A percentile compares a stretch with the other conserved stretches of the same genome.
Conservation (phyloP, 2,329 filamentous ascomycete genomes). For the Stagonosporopsis rhizophila region DNA sequence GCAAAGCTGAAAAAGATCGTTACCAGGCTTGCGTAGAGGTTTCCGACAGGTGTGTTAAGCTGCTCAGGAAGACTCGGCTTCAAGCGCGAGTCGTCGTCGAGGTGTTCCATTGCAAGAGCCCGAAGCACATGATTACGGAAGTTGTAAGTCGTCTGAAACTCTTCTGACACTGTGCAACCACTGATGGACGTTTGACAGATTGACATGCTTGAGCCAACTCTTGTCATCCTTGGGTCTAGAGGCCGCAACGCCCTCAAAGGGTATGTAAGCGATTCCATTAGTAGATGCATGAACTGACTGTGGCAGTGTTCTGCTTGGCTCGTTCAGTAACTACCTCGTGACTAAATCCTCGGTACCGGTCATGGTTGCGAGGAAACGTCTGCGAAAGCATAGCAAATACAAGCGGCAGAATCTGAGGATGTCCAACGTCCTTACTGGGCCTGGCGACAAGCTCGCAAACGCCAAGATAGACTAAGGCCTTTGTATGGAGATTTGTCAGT, state of each 20-base stretch:
- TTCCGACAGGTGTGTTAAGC: slow-evolving; percentile 80
- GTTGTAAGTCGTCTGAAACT: slow-evolving; percentile 62
- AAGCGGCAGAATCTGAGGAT: slow-evolving; percentile 74
- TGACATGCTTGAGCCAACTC: slow-evolving; percentile 86
- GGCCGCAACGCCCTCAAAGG: slow-evolving; percentile 92
- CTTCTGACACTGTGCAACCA: slow-evolving; percentile 14
- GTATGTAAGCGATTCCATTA: slow-evolving; percentile 59
- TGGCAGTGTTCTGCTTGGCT: slow-evolving; percentile 85
- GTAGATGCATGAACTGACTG: slow-evolving; percentile 31
- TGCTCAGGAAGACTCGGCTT: slow-evolving; percentile 87
- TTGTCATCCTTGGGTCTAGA: slow-evolving; percentile 91
- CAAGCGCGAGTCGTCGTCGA: slow-evolving; percentile 95
- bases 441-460: slow-evolving; percentile 69
- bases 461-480: slow-evolving; percentile 73
- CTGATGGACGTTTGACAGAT: slow-evolving; percentile 62
- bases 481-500: slow-evolving; percentile 45
- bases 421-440: slow-evolving; percentile 81
- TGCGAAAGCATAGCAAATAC: slow-evolving; percentile 85
- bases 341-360: slow-evolving; percentile 96
- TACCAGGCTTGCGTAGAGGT: slow-evolving; percentile 82
- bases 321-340: slow-evolving; percentile 96
- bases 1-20: slow-evolving; percentile 75
- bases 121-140: slow-evolving; percentile 94
- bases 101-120: slow-evolving; percentile 97
- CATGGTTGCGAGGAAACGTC: slow-evolving; percentile 93